A percentile compares a stretch with the other conserved stretches of the same genome.
Conservation (phyloP, 768 basidiomycete species). For the Pleurotus giganteus region DNA sequence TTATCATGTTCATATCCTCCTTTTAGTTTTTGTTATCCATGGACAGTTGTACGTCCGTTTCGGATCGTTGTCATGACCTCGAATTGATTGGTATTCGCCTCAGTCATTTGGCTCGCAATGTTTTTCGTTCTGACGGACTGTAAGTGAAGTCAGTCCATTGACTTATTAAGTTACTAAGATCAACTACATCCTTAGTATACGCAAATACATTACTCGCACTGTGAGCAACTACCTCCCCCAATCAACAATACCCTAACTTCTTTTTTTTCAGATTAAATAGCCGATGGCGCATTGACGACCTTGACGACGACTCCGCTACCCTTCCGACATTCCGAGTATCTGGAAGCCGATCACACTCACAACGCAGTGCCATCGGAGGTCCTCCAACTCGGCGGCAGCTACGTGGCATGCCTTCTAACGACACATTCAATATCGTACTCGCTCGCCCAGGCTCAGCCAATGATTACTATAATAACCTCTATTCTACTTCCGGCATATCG, state of each 20-base stretch:
- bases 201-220: constrained; percentile 6
- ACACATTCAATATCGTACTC: background rate
- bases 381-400: background rate
- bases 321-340: constrained; percentile 2
- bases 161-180: background rate
- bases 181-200: background rate
- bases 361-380: background rate
- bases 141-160: background rate
- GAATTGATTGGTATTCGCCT: background rate
- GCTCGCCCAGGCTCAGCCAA: background rate
- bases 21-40: background rate
- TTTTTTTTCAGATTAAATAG: background rate
- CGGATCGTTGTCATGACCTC: background rate
- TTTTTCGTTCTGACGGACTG: constrained; percentile 3
- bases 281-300: background rate
- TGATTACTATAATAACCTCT: constrained; percentile 1
- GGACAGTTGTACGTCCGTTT: background rate
- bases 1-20: background rate
- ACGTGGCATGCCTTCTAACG: background rate
- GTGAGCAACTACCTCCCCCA: background rate
- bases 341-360: background rate
- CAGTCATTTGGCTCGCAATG: constrained; percentile 2
- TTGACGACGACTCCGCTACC: background rate
- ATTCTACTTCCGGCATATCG: background rate
- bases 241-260: background rate